Evolutionary conservation across 805 yeast species (phyloP).

Genomic region (Clavispora carvajalis): DNA sequence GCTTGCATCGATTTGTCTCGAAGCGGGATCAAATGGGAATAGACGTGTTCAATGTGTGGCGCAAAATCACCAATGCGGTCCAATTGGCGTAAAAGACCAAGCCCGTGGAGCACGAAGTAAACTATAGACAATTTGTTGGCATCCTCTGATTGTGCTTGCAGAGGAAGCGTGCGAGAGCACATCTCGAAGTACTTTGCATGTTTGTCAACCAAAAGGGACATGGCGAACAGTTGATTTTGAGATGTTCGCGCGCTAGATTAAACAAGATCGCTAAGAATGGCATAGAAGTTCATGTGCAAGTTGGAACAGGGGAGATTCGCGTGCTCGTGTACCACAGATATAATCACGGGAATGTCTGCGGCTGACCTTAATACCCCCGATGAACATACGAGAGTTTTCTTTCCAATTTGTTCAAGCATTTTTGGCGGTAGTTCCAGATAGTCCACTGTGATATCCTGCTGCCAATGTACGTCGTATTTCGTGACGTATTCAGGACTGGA

Average conservation of each 20-base stretch:
- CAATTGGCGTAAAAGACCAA: conserved; percentile 41
- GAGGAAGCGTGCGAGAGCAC: conserved; percentile 51
- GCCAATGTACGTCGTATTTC: conserved; percentile 3
- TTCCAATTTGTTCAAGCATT: neutral
- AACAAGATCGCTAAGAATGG: neutral
- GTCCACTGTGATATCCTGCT: conserved; percentile 6
- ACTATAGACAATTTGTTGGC: conserved; percentile 64
- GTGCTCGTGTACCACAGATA: neutral
- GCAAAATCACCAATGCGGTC: conserved; percentile 18
- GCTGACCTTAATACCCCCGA: neutral
- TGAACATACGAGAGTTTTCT: neutral
- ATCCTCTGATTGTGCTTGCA: conserved; percentile 56
- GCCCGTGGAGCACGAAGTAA: conserved; percentile 64
- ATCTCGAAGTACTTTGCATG: conserved; percentile 45
- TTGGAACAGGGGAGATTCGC: neutral
- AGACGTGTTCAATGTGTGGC: conserved; percentile 39
- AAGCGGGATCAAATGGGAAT: conserved; percentile 37
- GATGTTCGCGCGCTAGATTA: neutral
- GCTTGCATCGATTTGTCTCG: conserved; percentile 33
- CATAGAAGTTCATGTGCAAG: neutral
- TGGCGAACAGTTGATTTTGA: neutral
- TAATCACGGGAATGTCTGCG: neutral
- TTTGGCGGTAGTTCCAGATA: neutral
- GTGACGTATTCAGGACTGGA: neutral
- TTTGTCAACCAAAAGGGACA: conserved; percentile 19